These are phyloP conservation scores for Ilyonectria sp. DNA, from an alignment of 2,329 filamentous ascomycete species.

Conservation along the genomic window DNA sequence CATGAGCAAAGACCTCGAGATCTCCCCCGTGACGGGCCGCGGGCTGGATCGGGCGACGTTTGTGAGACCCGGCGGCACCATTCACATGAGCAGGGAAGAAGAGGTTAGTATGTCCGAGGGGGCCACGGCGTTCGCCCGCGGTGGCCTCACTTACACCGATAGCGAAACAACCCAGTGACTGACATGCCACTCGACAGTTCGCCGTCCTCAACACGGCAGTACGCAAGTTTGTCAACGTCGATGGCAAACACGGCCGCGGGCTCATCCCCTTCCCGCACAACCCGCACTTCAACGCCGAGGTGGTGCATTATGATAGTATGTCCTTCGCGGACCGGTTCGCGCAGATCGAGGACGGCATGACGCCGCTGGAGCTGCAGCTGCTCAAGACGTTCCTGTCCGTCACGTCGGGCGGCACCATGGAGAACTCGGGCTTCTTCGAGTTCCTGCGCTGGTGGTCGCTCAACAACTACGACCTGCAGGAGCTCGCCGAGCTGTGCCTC, in stretches of 20 bases:
- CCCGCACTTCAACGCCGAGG: slow-evolving; percentile 30
- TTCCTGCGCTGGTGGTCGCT: slow-evolving; percentile 30
- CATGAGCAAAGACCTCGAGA: slow-evolving; percentile 28
- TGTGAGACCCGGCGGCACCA: slow-evolving; percentile 18
- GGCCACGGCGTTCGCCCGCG: background rate
- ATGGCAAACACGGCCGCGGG: slow-evolving; percentile 23
- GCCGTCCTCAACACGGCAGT: slow-evolving; percentile 17
- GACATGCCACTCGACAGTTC: slow-evolving; percentile 9
- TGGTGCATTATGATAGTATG: slow-evolving; percentile 25
- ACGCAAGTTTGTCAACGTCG: slow-evolving; percentile 33
- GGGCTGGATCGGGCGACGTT: slow-evolving; percentile 31
- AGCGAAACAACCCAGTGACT: background rate
- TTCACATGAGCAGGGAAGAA: slow-evolving; percentile 27
- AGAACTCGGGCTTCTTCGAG: slow-evolving; percentile 32
- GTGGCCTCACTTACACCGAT: background rate
- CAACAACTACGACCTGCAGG: slow-evolving; percentile 31
- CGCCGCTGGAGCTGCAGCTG: slow-evolving; percentile 28
- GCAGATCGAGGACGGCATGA: slow-evolving; percentile 25
- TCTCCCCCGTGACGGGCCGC: slow-evolving; percentile 26
- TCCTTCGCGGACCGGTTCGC: slow-evolving; percentile 31
- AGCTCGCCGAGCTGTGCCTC: slow-evolving; percentile 23
- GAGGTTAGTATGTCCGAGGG: slow-evolving; percentile 17
- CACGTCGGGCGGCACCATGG: slow-evolving; percentile 30
- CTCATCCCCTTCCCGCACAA: slow-evolving; percentile 32
- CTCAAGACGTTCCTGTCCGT: slow-evolving; percentile 30